Base-by-base conservation (phyloP, 139 green algal genomes). In the Chlorella ohadii region DNA sequence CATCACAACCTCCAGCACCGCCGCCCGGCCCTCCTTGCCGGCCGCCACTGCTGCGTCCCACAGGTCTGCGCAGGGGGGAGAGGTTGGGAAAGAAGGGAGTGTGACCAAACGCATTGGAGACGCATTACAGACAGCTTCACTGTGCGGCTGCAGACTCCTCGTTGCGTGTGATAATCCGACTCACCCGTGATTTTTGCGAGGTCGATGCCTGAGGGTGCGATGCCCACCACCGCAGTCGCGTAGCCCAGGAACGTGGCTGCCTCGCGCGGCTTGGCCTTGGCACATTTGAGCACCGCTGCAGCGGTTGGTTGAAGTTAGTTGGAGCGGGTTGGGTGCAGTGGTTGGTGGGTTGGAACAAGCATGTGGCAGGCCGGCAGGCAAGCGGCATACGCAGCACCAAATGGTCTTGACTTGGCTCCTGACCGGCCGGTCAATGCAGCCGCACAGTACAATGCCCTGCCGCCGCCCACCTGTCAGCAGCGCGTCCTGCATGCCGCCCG, bases 181-280 rank as follows among this genome's bases (percentile, higher is more conserved):
- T n/a, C n/a, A 77, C 66, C 89, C 70, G 88, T 82, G 47, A 92
- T 34, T 72, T 91, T 92, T 7, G 90, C 85, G 16, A 86, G 74
- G 64, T 89, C 81, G 67, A 92, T 79, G 33, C 84, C 82, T 33
- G 64, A 78, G 13, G 93, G 93, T 6, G 80, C 63, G 0, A 88
- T 94, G 56, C 85, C 89, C 28, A 89, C 91, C 33, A 89, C 84
- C 7, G 87, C 93, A 1, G 72, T 75, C 20, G 93, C 92, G 70
- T 92, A 89, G n/a, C 89, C 84, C 81, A 96, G 71, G 79, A 93
- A 89, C 27, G 79, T 73, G 19, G 86, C 67, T 5, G 92, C 87
- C 72, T 93, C 87, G 34, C 89, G 84, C 0, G 93, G 85, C 90
- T 92, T 94, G 55, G 85, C 79, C 33, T 71, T 31, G 6, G 85